phyloP scores from a whole-genome alignment of 257 asterid species.

The Cruciata laevipes region DNA sequence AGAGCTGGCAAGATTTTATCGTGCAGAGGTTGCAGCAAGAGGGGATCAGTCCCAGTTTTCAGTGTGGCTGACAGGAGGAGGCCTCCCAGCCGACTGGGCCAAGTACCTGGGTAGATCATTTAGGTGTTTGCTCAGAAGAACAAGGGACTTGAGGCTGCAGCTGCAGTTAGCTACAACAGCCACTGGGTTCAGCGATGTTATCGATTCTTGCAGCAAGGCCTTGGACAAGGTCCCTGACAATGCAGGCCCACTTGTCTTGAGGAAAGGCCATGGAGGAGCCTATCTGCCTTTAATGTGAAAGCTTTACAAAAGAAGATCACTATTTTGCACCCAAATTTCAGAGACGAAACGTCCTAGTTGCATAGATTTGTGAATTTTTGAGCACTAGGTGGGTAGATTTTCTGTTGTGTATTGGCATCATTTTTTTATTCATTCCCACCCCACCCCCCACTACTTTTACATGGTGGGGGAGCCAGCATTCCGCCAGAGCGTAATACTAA shows the following conservation, averaged over 20 bases:
- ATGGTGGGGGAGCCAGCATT: constrained; percentile 16
- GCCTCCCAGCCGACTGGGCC: constrained; percentile 86
- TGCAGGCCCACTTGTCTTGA: constrained; percentile 94
- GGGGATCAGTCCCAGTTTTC: constrained; percentile 96
- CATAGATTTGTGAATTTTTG: constrained; percentile 10
- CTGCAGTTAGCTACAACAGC: constrained; percentile 69
- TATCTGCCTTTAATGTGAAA: constrained; percentile 90
- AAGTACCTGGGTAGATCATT: constrained; percentile 80
- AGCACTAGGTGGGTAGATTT: constrained; percentile 20
- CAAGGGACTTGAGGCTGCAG: constrained; percentile 65
- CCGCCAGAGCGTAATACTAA: constrained; percentile 20
- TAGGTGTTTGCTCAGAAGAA: constrained; percentile 76
- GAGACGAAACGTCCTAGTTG: constrained; percentile 1
- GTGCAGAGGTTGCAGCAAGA: constrained; percentile 90
- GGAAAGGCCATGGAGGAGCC: constrained; percentile 97
- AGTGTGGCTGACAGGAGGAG: constrained; percentile 91
- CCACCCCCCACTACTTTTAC: constrained; percentile 21
- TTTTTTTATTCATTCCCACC: constrained; percentile 29
- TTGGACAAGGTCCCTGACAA: constrained; percentile 92
- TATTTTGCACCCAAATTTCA: not conserved
- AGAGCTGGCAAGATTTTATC: constrained; percentile 86
- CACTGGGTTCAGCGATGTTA: constrained; percentile 68
- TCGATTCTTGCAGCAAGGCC: constrained; percentile 51
- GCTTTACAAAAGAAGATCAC: not conserved
- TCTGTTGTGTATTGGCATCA: constrained; percentile 32